Evolutionary conservation across 306 rosid genomes (phyloP).

Genomic region (Lotus japonicus): DNA sequence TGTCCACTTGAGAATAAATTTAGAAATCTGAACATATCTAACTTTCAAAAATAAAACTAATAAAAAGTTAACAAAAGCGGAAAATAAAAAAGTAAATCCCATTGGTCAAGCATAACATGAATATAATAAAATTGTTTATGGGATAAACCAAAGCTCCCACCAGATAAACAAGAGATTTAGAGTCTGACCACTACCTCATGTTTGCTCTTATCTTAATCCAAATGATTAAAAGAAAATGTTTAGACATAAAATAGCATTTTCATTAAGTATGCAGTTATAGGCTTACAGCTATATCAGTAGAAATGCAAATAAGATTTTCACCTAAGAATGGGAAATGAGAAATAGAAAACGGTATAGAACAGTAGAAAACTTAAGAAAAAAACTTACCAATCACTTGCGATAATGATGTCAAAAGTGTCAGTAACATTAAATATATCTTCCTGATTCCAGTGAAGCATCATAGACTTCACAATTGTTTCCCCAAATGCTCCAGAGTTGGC

Average conservation of each 20-base stretch:
- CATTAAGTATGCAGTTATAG: slow-evolving; percentile 4
- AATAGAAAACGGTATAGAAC: neutral
- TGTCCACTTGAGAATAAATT: slow-evolving; percentile 26
- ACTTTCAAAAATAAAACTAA: slow-evolving; percentile 25
- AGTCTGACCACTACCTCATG: neutral
- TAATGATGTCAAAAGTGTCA: slow-evolving; percentile 57
- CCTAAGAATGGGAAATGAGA: neutral
- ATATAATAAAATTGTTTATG: neutral
- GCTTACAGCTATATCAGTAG: slow-evolving; percentile 9
- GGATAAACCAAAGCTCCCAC: neutral
- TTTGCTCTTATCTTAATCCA: slow-evolving; percentile 24
- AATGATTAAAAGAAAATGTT: neutral
- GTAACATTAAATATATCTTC: slow-evolving; percentile 40
- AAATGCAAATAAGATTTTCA: slow-evolving; percentile 9
- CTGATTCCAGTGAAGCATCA: slow-evolving; percentile 85
- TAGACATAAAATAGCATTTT: slow-evolving; percentile 13
- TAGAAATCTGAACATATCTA: slow-evolving; percentile 13
- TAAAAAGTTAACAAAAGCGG: slow-evolving; percentile 14
- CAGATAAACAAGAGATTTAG: slow-evolving; percentile 21
- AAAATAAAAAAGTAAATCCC: slow-evolving; percentile 36
- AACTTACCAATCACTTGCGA: slow-evolving; percentile 78
- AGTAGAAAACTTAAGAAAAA: slow-evolving; percentile 6
- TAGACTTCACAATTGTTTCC: slow-evolving; percentile 58
- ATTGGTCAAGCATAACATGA: slow-evolving; percentile 30
- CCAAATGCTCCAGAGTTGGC: slow-evolving; percentile 71